Evolutionary conservation across 108 stramenopile genomes (phyloP), one percentile per base, ranked within the genome.

Genomic region (Ochromonas danica): DNA sequence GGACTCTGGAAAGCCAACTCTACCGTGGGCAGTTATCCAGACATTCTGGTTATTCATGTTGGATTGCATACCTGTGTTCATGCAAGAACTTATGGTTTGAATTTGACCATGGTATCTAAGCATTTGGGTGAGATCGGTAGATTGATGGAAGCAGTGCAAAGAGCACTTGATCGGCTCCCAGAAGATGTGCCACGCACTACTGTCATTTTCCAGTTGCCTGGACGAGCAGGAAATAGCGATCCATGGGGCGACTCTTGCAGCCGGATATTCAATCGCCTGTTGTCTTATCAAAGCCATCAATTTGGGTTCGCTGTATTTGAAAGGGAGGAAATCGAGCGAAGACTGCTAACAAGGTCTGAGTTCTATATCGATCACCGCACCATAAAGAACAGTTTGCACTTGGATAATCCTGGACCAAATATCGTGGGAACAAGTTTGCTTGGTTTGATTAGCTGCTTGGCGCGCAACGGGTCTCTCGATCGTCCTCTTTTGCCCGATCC

Each of bases 371-470:
- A 22, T 57, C 51, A 57, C 51, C 51, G 17, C 51, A 57, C 10
- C 10, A 36, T 67, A 6, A 67, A 67, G 25, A 6, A 3, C 17
- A 67, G 25, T 67, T 33, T 67, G 17, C 63, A 67, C 25, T 67
- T 67, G 63, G 63, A 67, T 6, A 36, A 28, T 36, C 63, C 63
- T 36, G 63, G 14, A 31, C 63, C 63, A 67, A 67, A 67, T 36
- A 67, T 67, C 31, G 25, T 67, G 3, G 63, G 33, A 3, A 67
- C 63, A 31, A 14, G 14, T 14, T 67, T 67, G 31, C 31, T 67
- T 10, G 63, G 30, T 67, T 67, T 67, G 31, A 67, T 67, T 33
- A 10, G 30, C 17, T 67, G 63, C 25, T 67, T 67, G 25, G 22
- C 22, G 22, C 45, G 10, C 51, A 22, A 22, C 22, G 51, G 17